These are phyloP conservation scores for Pelargonium australe DNA, from an alignment of 441 rosid genomes.

Conservation along the genomic window DNA sequence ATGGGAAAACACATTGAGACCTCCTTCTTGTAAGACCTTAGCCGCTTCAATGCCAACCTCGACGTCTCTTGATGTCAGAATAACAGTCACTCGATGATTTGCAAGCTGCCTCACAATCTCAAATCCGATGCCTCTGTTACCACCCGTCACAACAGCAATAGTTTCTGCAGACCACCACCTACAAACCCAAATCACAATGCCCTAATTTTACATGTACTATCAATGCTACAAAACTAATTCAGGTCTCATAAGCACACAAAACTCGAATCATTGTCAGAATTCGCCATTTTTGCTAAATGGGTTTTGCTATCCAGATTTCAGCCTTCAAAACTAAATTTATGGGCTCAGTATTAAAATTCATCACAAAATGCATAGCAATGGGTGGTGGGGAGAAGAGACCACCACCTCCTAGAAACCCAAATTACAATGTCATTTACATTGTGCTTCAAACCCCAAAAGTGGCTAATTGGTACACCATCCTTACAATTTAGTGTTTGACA, in stretches of 20 bases:
- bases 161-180: conserved; percentile 93
- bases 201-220: background rate
- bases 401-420: too few relatives aligned
- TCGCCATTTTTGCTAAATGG: too few relatives aligned
- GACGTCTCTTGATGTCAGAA: conserved; percentile 69
- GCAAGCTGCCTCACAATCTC: conserved; percentile 83
- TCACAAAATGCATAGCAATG: too few relatives aligned
- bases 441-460: too few relatives aligned
- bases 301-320: too few relatives aligned
- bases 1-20: conserved; percentile 57
- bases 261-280: too few relatives aligned
- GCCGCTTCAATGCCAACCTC: conserved; percentile 56
- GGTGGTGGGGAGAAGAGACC: too few relatives aligned
- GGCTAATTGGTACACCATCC: too few relatives aligned
- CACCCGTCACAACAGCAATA: conserved; percentile 82
- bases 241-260: background rate
- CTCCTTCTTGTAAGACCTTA: conserved; percentile 56
- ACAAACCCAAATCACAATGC: conserved; percentile 12
- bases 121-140: conserved; percentile 83
- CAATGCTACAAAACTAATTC: background rate
- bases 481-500: too few relatives aligned
- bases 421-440: too few relatives aligned
- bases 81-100: conserved; percentile 61
- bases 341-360: too few relatives aligned
- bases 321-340: background rate